Evolutionary conservation across 176 grass and related monocot genomes (phyloP).

Genomic region (sorghum (Sorghum bicolor)): DNA sequence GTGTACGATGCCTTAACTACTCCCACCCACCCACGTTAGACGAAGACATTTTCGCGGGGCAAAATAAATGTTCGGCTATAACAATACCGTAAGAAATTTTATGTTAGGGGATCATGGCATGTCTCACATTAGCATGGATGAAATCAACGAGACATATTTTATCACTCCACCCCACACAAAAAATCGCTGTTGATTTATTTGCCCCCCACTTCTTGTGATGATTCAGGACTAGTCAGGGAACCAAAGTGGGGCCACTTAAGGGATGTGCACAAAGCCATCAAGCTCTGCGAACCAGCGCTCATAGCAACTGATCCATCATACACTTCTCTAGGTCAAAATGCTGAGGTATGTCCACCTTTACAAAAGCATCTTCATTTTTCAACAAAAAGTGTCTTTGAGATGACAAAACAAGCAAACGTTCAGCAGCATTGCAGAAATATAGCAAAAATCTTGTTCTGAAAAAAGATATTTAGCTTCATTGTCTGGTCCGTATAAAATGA

Average conservation of each 20-base stretch:
- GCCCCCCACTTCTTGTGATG: not conserved
- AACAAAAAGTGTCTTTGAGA: slow-evolving; percentile 15
- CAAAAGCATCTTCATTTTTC: not conserved
- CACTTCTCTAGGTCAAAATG: slow-evolving; percentile 81
- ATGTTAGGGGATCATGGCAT: not conserved
- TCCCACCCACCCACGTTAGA: not conserved
- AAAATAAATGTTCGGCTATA: not conserved
- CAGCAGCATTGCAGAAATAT: not conserved
- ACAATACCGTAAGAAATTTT: not conserved
- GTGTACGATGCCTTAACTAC: not conserved
- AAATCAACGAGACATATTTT: not conserved
- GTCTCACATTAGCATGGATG: not conserved
- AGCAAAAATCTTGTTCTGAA: not conserved
- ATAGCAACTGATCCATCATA: slow-evolving; percentile 85
- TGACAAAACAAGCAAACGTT: not conserved
- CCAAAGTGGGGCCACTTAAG: slow-evolving; percentile 96
- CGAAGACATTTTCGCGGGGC: not conserved
- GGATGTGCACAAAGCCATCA: slow-evolving; percentile 95
- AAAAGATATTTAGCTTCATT: not conserved
- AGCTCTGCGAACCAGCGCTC: slow-evolving; percentile 82
- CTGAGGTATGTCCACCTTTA: slow-evolving; percentile 56
- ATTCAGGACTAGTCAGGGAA: slow-evolving; percentile 73
- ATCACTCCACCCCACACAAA: not conserved
- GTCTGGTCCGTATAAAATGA: not conserved
- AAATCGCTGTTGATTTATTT: not conserved